phyloP scores from a whole-genome alignment of 495 filamentous ascomycete species.

The Emericellopsis terricola region DNA sequence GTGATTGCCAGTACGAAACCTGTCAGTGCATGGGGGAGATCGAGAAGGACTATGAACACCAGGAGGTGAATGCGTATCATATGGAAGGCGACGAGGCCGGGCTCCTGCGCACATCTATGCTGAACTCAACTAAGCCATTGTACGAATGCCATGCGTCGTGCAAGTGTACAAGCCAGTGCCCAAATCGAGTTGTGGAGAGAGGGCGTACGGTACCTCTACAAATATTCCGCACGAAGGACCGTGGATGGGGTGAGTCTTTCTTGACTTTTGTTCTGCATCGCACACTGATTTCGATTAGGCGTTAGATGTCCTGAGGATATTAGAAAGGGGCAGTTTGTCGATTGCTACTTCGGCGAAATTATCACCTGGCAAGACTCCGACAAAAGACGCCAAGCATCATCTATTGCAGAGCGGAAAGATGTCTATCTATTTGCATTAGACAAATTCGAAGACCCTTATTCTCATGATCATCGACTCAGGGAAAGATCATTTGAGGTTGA shows the following conservation, averaged over 20 bases:
- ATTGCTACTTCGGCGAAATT: slow-evolving; percentile 25
- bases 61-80: slow-evolving; percentile 24
- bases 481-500: slow-evolving; percentile 31
- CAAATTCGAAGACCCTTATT: slow-evolving; percentile 42
- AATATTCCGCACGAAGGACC: slow-evolving; percentile 60
- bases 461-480: slow-evolving; percentile 20
- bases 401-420: slow-evolving; percentile 27
- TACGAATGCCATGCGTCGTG: slow-evolving; percentile 71
- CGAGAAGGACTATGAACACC: slow-evolving; percentile 12
- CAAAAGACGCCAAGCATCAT: slow-evolving; percentile 35
- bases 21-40: slow-evolving; percentile 38
- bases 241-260: slow-evolving; percentile 57
- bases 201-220: slow-evolving; percentile 59
- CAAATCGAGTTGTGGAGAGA: slow-evolving; percentile 63
- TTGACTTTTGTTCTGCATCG: no score
- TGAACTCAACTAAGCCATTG: slow-evolving; percentile 41
- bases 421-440: slow-evolving; percentile 78
- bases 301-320: slow-evolving; percentile 52
- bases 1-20: slow-evolving; percentile 25
- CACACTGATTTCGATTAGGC: no score
- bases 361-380: slow-evolving; percentile 29
- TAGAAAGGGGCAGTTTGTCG: slow-evolving; percentile 64
- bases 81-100: slow-evolving; percentile 21
- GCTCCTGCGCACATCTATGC: slow-evolving; percentile 23
- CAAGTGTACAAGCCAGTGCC: slow-evolving; percentile 35